Evolutionary conservation across 768 basidiomycete species (phyloP), one percentile per base, ranked within the genome.

Genomic region (Russula earlei): DNA sequence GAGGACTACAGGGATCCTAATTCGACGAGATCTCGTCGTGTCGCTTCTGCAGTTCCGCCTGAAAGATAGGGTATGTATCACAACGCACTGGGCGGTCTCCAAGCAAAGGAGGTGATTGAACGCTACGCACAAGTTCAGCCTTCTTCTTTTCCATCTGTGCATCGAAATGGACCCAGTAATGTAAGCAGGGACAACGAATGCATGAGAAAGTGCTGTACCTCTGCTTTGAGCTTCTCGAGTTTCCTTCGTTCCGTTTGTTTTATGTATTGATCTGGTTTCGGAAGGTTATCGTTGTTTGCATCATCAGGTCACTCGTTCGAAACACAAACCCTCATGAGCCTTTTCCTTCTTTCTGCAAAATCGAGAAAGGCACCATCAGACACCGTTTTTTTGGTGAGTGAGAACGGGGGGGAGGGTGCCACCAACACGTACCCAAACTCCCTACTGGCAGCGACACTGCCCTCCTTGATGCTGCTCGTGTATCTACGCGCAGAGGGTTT

Each of bases 291-390:
- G 1, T 58, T 15, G 63, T n/a, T 33, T 50, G 44, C 0, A 7
- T 7, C 31, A 40, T 5, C 5, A 15, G n/a, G 5, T 11, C 20
- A 31, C 15, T 24, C n/a, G 22, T 8, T 15, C n/a, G 14, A 11
- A 69, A 67, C 55, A 22, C 63, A 33, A 56, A 75, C 79, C 75
- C 71, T 88, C 86, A 49, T 85, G 78, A 19, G 85, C 86, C 66
- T 77, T 82, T 68, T 87, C 86, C 69, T 80, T 87, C 69, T 81
- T 80, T 64, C 86, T 88, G 67, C 40, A 57, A 52, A 29, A 20
- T n/a, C n/a, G n/a, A n/a, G n/a, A n/a, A n/a, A n/a, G n/a, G n/a
- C n/a, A n/a, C n/a, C n/a, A n/a, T n/a, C n/a, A n/a, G n/a, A n/a
- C n/a, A n/a, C n/a, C n/a, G n/a, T n/a, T n/a, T n/a, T n/a, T n/a